Percentiles rank a stretch among this genome's conserved stretches.
phyloP scores from a whole-genome alignment of 2,329 filamentous ascomycete genomes.

The Diaporthe caulivora region DNA sequence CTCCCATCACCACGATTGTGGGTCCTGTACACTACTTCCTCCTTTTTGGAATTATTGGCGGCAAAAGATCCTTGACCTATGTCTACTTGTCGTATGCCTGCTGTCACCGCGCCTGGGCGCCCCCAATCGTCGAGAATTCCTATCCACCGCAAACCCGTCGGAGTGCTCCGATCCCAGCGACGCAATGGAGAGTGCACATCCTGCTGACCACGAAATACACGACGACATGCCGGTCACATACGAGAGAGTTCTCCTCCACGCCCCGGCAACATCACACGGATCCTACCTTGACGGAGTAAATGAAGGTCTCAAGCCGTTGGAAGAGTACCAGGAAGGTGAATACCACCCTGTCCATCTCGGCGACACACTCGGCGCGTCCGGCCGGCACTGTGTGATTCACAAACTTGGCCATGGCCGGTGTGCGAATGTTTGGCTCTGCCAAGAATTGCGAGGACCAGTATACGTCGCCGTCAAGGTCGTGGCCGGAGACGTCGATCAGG shows the following conservation, averaged over 20 bases:
- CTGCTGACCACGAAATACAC: background rate
- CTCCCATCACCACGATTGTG: no score
- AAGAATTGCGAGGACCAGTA: background rate
- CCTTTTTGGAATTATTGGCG: no score
- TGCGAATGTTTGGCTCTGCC: background rate
- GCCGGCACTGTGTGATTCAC: background rate
- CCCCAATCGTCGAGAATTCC: no score
- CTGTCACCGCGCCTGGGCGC: no score
- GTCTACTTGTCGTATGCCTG: no score
- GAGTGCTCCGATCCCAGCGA: no score
- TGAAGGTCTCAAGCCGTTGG: background rate
- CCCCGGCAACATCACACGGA: background rate
- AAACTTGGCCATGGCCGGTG: slow-evolving; percentile 1
- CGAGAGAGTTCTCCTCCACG: background rate
- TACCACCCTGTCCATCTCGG: slow-evolving; percentile 10
- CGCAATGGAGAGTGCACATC: no score
- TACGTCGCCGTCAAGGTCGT: slow-evolving; percentile 4
- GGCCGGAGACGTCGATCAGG: background rate
- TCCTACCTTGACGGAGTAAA: background rate
- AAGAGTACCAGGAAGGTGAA: background rate
- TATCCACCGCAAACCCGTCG: no score
- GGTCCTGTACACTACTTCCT: no score
- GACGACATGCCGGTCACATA: background rate
- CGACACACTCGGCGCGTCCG: background rate
- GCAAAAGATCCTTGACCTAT: no score